These are phyloP conservation scores for Phlegmacium glaucopus DNA, from an alignment of 768 basidiomycete genomes.

Conservation along the genomic window DNA sequence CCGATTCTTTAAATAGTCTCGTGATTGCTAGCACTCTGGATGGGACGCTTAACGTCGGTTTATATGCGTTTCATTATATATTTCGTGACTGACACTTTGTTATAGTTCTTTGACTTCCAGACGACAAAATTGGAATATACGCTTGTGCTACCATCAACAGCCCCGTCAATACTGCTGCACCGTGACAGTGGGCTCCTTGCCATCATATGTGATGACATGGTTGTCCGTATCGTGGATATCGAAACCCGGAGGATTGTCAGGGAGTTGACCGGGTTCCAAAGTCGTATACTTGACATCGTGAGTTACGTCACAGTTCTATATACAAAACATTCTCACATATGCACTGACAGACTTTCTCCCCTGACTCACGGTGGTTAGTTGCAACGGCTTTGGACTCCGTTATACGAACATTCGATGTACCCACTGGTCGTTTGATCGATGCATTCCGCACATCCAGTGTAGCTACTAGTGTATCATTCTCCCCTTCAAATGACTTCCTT, in stretches of 20 bases:
- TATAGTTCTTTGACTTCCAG: conserved; percentile 96
- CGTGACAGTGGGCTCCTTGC: conserved; percentile 84
- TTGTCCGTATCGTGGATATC: conserved; percentile 84
- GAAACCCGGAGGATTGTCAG: conserved; percentile 87
- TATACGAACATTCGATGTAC: conserved; percentile 94
- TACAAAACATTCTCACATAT: conserved; percentile 5
- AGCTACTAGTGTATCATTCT: conserved; percentile 89
- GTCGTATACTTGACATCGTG: conserved; percentile 87
- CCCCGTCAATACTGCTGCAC: conserved; percentile 72
- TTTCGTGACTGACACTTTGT: conserved; percentile 5
- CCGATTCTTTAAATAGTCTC: conserved; percentile 78
- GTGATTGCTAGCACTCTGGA: conserved; percentile 86
- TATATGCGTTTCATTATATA: not conserved
- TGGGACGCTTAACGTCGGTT: conserved; percentile 76
- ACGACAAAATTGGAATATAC: conserved; percentile 71
- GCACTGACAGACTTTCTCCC: conserved; percentile 75
- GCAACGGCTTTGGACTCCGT: conserved; percentile 85
- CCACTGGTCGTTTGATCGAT: conserved; percentile 89
- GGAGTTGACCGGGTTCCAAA: conserved; percentile 81
- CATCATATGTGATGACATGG: conserved; percentile 80
- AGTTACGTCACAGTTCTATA: conserved; percentile 19
- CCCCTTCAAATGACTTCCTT: conserved; percentile 93
- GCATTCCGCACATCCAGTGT: conserved; percentile 85
- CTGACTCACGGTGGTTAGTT: conserved; percentile 93
- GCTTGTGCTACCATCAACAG: conserved; percentile 62